Conservation (phyloP, 148 eudicot species). For the Chenopodium suecicum region DNA sequence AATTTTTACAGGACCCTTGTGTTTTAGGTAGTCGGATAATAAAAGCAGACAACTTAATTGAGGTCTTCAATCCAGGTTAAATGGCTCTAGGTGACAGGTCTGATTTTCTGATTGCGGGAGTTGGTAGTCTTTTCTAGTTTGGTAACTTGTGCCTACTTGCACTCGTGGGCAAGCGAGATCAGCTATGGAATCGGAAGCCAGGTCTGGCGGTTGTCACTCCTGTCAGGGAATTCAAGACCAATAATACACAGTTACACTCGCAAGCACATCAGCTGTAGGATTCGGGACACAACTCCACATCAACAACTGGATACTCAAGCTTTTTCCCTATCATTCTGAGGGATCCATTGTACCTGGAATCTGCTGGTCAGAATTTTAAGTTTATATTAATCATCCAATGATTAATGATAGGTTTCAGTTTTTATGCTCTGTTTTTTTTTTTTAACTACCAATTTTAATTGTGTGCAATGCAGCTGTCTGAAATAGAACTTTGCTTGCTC, state of each 20-base stretch:
- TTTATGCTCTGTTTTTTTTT: not conserved
- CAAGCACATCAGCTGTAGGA: not conserved
- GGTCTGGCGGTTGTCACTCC: not conserved
- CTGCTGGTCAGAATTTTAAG: not conserved
- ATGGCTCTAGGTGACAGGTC: not conserved
- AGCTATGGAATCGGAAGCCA: not conserved
- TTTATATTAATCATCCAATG: not conserved
- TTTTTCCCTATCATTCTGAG: not conserved
- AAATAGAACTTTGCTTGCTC: not conserved
- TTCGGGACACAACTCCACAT: not conserved
- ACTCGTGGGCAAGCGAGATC: not conserved
- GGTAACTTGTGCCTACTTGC: not conserved
- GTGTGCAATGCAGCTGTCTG: not conserved
- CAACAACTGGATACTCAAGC: not conserved
- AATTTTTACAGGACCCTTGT: not conserved
- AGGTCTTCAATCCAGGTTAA: not conserved
- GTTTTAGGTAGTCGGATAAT: not conserved
- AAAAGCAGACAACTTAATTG: not conserved
- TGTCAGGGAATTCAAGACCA: slow-evolving; percentile 1
- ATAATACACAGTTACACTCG: not conserved
- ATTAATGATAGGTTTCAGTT: not conserved
- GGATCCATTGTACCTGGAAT: not conserved
- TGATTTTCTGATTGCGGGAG: not conserved
- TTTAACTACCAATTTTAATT: not conserved
- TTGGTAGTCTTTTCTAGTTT: not conserved